Conservation (phyloP, 1,284 basidiomycete species). For the Ganoderma meredithae region DNA sequence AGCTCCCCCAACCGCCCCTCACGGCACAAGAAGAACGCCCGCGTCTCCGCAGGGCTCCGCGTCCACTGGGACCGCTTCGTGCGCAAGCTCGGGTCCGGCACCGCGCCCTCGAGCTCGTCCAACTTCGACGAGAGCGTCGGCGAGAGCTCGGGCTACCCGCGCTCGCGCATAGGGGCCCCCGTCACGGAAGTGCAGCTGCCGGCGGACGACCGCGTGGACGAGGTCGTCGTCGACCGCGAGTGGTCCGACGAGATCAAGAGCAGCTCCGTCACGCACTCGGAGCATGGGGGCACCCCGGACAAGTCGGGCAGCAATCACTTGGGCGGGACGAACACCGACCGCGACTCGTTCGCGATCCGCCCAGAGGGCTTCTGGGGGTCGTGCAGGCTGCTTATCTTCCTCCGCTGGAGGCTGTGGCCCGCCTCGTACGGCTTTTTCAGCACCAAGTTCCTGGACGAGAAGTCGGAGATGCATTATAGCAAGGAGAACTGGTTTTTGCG, state of each 20-base stretch:
- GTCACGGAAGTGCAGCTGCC: conserved; percentile 38
- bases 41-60: conserved; percentile 46
- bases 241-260: conserved; percentile 67
- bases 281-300: conserved; percentile 54
- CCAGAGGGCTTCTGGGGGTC: conserved; percentile 44
- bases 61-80: conserved; percentile 53
- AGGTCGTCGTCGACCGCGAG: conserved; percentile 75
- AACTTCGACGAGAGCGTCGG: conserved; percentile 48
- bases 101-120: conserved; percentile 51
- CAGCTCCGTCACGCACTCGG: conserved; percentile 55
- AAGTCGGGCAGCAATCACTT: conserved; percentile 50
- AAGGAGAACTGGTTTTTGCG: conserved; percentile 60
- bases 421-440: conserved; percentile 57
- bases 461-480: conserved; percentile 64
- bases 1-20: conserved; percentile 27
- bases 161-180: conserved; percentile 23
- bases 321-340: conserved; percentile 44
- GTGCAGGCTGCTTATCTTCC: conserved; percentile 39
- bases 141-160: conserved; percentile 46
- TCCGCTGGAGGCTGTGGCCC: conserved; percentile 53
- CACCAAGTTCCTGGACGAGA: conserved; percentile 62
- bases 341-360: conserved; percentile 40
- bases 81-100: conserved; percentile 51
- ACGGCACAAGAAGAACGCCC: conserved; percentile 42
- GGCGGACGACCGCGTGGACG: conserved; percentile 58